Evolutionary conservation across 192 early-diverging fungal species (phyloP), one percentile per base, ranked within the genome.

Genomic region (Entomortierella beljakovae): DNA sequence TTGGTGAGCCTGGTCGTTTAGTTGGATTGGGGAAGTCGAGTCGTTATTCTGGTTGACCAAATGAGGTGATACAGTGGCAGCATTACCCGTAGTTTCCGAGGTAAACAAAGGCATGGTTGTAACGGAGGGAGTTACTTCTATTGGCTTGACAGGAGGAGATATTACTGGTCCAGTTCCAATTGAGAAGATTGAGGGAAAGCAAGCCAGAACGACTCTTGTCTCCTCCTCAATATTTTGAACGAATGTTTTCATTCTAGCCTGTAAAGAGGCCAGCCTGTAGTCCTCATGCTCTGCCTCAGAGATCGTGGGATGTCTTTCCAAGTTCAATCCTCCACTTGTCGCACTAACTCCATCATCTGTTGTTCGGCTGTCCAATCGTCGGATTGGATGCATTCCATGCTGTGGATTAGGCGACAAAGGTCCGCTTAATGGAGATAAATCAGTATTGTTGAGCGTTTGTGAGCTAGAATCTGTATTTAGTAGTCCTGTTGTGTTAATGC

Each of bases 141-240:
- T 5, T 23, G 60, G 31, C 22, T 35, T 29, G 16, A 56, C 13
- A 32, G 60, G 2, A 37, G 59, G 2, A 23, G 61, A 31, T 25
- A 60, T 25, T 9, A 23, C 32, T 33, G 59, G 23, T 7, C 58
- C 59, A 57, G 6, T 50, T 16, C 68, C 62, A 18, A 79, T 61
- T 31, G 75, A 70, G 8, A 79, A 79, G 37, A 60, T 51, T 10
- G 67, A 38, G 8, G 75, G 75, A 33, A 79, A 79, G 29, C 75
- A 70, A 0, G 75, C 54, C 1, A 79, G 40, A 10, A 79, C 57
- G 1, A 64, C 8, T 20, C 68, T 48, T 2, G 57, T 65, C 50
- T 79, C 75, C 49, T 70, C 67, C 58, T 79, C 75, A 49, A 79
- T 70, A 18, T 79, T 79, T 57, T 79, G 55, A 33, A 61, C 29